These are phyloP conservation scores for Skeletonema tropicum DNA, from an alignment of 108 stramenopile genomes.

Conservation along the genomic window DNA sequence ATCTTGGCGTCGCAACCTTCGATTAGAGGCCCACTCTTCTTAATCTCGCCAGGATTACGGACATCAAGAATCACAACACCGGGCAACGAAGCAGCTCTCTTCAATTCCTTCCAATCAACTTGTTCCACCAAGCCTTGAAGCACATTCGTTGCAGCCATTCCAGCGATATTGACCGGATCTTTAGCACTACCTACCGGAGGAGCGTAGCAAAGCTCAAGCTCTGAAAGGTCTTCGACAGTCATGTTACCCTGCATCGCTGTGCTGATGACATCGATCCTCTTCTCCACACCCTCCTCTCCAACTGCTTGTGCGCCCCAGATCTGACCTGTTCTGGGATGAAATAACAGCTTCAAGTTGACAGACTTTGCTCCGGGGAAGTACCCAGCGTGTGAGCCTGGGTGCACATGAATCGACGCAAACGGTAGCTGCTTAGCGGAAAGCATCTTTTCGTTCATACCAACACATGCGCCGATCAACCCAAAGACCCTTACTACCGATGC, in stretches of 20 bases:
- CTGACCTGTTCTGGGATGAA: slow-evolving; percentile 57
- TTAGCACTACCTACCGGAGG: slow-evolving; percentile 76
- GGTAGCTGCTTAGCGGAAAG: slow-evolving; percentile 51
- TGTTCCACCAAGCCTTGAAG: slow-evolving; percentile 67
- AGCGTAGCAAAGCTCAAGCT: slow-evolving; percentile 74
- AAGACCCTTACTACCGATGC: slow-evolving; percentile 67
- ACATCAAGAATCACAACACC: slow-evolving; percentile 61
- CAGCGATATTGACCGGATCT: slow-evolving; percentile 75
- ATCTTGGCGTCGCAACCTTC: slow-evolving; percentile 23
- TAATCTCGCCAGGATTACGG: slow-evolving; percentile 58
- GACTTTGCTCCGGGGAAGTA: slow-evolving; percentile 69
- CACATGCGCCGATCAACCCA: slow-evolving; percentile 60
- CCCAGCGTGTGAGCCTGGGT: slow-evolving; percentile 68
- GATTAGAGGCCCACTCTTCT: slow-evolving; percentile 48
- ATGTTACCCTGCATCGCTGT: slow-evolving; percentile 70
- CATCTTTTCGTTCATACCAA: slow-evolving; percentile 77
- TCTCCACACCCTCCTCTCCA: slow-evolving; percentile 75
- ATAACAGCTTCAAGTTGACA: slow-evolving; percentile 66
- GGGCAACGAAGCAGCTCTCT: slow-evolving; percentile 31
- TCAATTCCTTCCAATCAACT: slow-evolving; percentile 67
- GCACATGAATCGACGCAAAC: slow-evolving; percentile 59
- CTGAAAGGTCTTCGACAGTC: slow-evolving; percentile 62
- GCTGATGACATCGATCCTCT: slow-evolving; percentile 73
- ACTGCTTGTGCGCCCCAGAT: slow-evolving; percentile 73
- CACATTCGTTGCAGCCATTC: slow-evolving; percentile 72